These are phyloP conservation scores for Eimeria necatrix DNA, from an alignment of 169 alveolate species.

Conservation along the genomic window DNA sequence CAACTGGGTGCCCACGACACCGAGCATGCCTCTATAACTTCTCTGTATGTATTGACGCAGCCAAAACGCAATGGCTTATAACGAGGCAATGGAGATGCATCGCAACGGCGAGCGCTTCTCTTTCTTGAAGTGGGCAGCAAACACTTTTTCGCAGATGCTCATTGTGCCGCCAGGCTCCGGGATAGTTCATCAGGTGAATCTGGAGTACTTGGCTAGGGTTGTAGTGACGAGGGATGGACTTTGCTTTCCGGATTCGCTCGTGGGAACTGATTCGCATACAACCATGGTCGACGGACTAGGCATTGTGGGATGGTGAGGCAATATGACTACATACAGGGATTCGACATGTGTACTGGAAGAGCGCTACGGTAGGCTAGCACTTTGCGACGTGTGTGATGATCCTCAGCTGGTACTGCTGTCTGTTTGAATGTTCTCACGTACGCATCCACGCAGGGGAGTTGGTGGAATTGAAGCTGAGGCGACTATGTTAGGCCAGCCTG, in stretches of 20 bases:
- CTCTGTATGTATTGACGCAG: conserved; percentile 13
- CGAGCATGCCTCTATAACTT: not conserved
- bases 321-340: not conserved
- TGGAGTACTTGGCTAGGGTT: conserved; percentile 92
- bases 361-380: too few relatives aligned
- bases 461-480: conserved; percentile 99
- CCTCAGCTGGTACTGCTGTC: too few relatives aligned
- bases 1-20: not conserved
- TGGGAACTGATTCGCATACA: conserved; percentile 98
- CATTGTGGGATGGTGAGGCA: conserved; percentile 91
- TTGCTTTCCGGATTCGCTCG: conserved; percentile 85
- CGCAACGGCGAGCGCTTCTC: conserved; percentile 96
- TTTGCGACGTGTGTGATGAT: too few relatives aligned
- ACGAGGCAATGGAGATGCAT: conserved; percentile 95
- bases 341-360: too few relatives aligned
- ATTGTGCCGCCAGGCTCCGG: conserved; percentile 99
- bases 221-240: conserved; percentile 85
- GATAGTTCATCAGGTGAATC: conserved; percentile 96
- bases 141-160: conserved; percentile 94
- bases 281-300: conserved; percentile 98
- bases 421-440: not conserved
- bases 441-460: conserved; percentile 94
- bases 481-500: conserved; percentile 98
- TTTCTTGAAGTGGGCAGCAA: conserved; percentile 98
- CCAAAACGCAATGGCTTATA: conserved; percentile 92